Conservation (phyloP, 1,139 yeast species). For the Yamadazyma diospyri region DNA sequence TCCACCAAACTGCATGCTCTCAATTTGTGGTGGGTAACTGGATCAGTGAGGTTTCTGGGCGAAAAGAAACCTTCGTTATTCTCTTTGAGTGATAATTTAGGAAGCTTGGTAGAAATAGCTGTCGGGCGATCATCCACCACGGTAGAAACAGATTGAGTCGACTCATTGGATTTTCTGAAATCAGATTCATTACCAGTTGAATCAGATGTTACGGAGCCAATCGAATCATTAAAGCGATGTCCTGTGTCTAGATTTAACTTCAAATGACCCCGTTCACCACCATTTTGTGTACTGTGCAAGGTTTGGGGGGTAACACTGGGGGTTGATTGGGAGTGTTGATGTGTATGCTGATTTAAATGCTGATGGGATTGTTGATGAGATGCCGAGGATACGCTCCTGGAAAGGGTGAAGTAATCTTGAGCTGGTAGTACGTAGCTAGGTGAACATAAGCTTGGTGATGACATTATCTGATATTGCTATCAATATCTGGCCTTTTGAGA, state of each 20-base stretch:
- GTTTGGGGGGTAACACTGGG: no score
- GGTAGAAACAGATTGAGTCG: slow-evolving; percentile 22
- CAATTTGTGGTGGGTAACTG: slow-evolving; percentile 4
- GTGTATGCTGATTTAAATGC: no score
- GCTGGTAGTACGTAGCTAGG: slow-evolving; percentile 11
- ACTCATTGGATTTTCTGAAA: slow-evolving; percentile 12
- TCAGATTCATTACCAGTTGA: slow-evolving; percentile 17
- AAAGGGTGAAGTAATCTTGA: slow-evolving; percentile 5
- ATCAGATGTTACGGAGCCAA: slow-evolving; percentile 19
- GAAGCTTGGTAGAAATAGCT: slow-evolving; percentile 11
- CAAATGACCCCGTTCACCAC: no score
- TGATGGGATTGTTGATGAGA: no score
- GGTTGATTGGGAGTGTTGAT: no score
- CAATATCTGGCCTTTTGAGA: neutral
- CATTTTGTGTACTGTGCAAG: no score
- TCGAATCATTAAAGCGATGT: slow-evolving; percentile 14
- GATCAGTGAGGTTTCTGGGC: neutral
- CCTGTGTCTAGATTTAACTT: neutral
- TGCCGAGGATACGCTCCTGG: no score
- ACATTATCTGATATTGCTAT: slow-evolving; percentile 4
- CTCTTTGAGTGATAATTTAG: slow-evolving; percentile 16
- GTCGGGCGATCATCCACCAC: slow-evolving; percentile 21
- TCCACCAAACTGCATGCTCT: slow-evolving; percentile 14
- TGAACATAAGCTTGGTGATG: slow-evolving; percentile 18
- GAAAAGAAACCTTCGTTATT: slow-evolving; percentile 10